Evolutionary conservation across 1,139 yeast species (phyloP).

Genomic region (Saccharomyces pastorianus): DNA sequence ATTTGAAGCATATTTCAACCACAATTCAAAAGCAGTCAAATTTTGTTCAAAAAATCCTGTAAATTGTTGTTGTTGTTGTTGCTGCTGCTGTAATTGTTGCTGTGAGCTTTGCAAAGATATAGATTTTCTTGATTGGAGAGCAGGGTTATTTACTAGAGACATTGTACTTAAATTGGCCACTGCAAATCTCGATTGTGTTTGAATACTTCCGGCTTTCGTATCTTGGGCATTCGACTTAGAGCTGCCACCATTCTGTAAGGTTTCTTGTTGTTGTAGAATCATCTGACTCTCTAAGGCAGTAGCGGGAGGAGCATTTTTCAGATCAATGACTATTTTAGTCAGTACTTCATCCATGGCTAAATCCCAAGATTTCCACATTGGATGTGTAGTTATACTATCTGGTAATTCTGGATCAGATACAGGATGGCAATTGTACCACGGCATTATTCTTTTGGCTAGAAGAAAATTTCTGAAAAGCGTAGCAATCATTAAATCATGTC

Average conservation of each 20-base stretch:
- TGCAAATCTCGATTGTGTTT: conserved; percentile 25
- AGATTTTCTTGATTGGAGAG: conserved; percentile 12
- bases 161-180: conserved; percentile 30
- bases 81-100: conserved; percentile 14
- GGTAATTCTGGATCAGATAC: conserved; percentile 92
- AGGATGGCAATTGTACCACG: conserved; percentile 88
- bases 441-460: conserved; percentile 89
- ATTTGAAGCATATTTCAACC: conserved; percentile 87
- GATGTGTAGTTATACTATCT: conserved; percentile 66
- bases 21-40: conserved; percentile 88
- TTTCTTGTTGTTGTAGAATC: conserved; percentile 24
- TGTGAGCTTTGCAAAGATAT: conserved; percentile 10
- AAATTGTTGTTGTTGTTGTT: conserved; percentile 53
- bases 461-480: conserved; percentile 89
- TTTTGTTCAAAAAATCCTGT: conserved; percentile 94
- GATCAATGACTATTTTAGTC: conserved; percentile 48
- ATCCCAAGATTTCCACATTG: conserved; percentile 99
- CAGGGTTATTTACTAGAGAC: conserved; percentile 29
- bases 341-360: conserved; percentile 91
- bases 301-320: conserved; percentile 28
- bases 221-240: conserved; percentile 14
- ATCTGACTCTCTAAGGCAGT: conserved; percentile 23
- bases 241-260: conserved; percentile 18
- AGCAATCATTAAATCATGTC: conserved; percentile 96
- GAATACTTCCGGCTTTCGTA: conserved; percentile 19